Evolutionary conservation across 768 basidiomycete species (phyloP), one percentile per base, ranked within the genome.

Genomic region (Amyloporia xantha): DNA sequence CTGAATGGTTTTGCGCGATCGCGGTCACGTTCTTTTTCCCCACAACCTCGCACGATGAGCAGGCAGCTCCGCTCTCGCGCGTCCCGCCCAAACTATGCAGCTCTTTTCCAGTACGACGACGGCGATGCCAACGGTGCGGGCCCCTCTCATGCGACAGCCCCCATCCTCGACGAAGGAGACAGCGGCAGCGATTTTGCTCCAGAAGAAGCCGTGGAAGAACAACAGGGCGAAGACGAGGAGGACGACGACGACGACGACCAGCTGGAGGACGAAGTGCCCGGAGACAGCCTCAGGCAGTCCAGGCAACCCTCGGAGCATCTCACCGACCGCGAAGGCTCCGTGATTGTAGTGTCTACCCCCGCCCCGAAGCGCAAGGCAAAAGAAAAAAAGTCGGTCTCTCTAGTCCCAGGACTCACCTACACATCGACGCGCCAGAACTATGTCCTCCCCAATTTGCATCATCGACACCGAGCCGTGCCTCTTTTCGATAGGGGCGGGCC

Each of bases 401-500:
- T 59, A 5, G 55, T 60, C 5, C 59, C 70, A 0, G 65, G 67
- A 23, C 56, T 56, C n/a, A 51, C 57, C 17, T 53, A 47, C 28
- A 49, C 52, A 2, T 39, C 53, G 7, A 45, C 12, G 24, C 47
- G 43, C 0, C 76, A 76, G 11, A 24, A 43, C 7, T 44, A 40
- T 26, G 24, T 49, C 2, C 21, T 57, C 13, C 83, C 83, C 0
- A 83, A 76, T 51, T 68, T 81, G 1, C 79, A 89, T 51, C 87
- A 90, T 61, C 74, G 87, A 41, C 87, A 91, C 59, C 71, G 83
- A 23, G 80, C 84, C 11, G 69, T 80, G 4, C 81, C 86, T 0
- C 65, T 88, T 4, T 78, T 76, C 58, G 68, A 71, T 21, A 72
- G 70, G 36, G 58, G 68, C 44, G 75, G 69, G 41, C 76, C 53